These are phyloP conservation scores for Diaporthe batatas DNA, from an alignment of 2,329 filamentous ascomycete species.

Conservation along the genomic window DNA sequence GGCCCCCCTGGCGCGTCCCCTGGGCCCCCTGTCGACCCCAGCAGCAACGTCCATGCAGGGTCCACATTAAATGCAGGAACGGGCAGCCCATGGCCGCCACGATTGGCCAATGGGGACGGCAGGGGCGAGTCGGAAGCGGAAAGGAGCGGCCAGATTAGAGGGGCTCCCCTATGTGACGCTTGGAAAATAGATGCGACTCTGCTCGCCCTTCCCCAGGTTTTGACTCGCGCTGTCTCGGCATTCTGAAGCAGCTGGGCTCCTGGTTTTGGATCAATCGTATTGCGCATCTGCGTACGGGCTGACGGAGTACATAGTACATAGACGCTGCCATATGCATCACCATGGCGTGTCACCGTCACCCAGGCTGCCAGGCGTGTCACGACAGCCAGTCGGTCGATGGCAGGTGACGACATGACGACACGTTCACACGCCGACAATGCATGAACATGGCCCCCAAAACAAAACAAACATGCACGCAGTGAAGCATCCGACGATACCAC, in stretches of 20 bases:
- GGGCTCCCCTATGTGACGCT: conserved; percentile 29
- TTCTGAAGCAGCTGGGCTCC: conserved; percentile 27
- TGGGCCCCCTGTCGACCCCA: not conserved
- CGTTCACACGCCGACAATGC: not conserved
- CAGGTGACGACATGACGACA: not conserved
- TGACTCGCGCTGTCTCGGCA: conserved; percentile 33
- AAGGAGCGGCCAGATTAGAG: conserved; percentile 32
- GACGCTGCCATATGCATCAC: not conserved
- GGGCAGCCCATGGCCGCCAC: not conserved
- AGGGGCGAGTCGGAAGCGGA: conserved; percentile 18
- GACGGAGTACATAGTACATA: no score
- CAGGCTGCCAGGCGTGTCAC: not conserved
- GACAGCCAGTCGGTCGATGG: conserved; percentile 18
- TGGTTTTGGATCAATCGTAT: conserved; percentile 21
- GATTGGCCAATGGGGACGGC: conserved; percentile 14
- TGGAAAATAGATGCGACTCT: conserved; percentile 25
- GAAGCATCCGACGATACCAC: not conserved
- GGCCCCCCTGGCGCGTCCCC: not conserved
- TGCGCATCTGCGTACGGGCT: no score
- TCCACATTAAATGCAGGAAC: conserved; percentile 34
- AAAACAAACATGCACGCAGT: not conserved
- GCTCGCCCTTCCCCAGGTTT: conserved; percentile 29
- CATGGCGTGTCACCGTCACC: conserved; percentile 6
- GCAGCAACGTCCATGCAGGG: conserved; percentile 31
- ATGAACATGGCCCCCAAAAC: not conserved